Percentiles rank a stretch among this genome's conserved stretches.
Conservation (phyloP, 257 asterid species). For the Solanum tacnaense region DNA sequence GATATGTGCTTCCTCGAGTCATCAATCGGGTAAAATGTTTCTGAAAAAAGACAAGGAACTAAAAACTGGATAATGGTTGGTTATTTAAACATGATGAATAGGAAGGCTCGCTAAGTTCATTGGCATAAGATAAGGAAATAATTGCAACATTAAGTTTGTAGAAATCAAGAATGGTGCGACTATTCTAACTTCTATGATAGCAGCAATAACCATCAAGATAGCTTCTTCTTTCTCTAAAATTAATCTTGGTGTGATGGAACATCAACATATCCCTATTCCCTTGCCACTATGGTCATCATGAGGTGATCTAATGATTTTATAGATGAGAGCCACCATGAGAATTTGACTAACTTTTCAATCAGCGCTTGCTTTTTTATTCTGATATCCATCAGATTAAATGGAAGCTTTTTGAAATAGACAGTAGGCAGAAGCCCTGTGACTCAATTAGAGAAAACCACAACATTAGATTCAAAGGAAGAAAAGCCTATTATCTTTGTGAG, state of each 20-base stretch:
- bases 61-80: background rate
- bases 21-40: background rate
- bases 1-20: background rate
- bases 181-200: background rate
- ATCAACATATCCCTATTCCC: background rate
- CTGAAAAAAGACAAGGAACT: background rate
- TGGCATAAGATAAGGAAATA: background rate
- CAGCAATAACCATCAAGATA: background rate
- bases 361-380: background rate
- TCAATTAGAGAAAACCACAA: background rate
- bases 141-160: background rate
- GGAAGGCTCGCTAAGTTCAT: background rate
- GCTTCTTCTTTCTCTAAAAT: background rate
- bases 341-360: background rate
- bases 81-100: too few relatives aligned
- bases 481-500: background rate
- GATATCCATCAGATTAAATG: background rate
- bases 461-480: background rate
- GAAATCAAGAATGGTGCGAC: background rate
- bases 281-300: background rate
- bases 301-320: background rate
- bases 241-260: background rate
- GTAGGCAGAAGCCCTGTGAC: background rate
- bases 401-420: background rate
- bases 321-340: background rate